A percentile compares a stretch with the other conserved stretches of the same genome.
Conservation (phyloP, 1,284 basidiomycete genomes). For the Sporisorium exsertum region DNA sequence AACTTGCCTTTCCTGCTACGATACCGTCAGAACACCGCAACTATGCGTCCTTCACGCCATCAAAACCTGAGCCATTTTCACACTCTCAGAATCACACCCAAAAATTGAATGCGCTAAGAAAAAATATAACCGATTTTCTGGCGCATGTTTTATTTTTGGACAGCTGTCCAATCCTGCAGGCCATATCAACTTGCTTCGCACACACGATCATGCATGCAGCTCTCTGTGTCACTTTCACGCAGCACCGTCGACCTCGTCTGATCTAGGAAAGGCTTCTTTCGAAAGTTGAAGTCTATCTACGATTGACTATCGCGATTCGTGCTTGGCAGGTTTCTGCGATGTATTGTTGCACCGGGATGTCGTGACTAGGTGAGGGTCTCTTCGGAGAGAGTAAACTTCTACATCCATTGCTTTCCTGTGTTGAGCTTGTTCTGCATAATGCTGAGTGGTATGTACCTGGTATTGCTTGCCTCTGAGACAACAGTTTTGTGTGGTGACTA, state of each 20-base stretch:
- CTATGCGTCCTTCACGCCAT: neutral
- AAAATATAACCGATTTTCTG: neutral
- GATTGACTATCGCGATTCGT: neutral
- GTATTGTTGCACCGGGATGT: neutral
- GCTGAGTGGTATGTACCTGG: neutral
- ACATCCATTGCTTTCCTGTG: neutral
- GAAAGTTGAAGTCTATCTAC: conserved; percentile 2
- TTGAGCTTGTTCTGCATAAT: neutral
- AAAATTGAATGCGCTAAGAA: neutral
- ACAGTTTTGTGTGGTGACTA: neutral
- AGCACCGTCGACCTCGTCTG: conserved; percentile 13
- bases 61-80: neutral
- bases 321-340: neutral
- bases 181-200: conserved; percentile 26
- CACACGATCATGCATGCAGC: neutral
- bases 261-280: neutral
- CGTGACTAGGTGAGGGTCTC: neutral
- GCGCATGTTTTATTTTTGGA: conserved; percentile 14
- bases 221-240: neutral
- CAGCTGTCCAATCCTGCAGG: conserved; percentile 41
- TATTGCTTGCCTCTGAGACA: neutral
- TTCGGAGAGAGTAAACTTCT: neutral
- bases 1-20: too few relatives aligned
- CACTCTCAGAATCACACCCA: neutral
- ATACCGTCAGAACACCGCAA: too few relatives aligned